Conservation (phyloP, 73 alveolate species). For the Paramecium biaurelia region DNA sequence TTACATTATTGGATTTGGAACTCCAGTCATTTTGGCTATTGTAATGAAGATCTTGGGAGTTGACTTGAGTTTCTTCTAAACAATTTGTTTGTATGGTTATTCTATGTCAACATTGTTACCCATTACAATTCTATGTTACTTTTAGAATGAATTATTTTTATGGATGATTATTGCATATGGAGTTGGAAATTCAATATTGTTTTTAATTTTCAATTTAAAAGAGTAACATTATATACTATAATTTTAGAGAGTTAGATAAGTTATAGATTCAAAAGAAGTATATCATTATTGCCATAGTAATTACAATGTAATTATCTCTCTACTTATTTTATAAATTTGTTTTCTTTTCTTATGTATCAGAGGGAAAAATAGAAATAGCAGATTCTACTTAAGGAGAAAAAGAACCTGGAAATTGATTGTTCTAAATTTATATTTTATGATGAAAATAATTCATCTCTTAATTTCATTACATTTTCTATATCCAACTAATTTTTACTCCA, state of each 20-base stretch:
- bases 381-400: background rate
- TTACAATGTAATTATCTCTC: background rate
- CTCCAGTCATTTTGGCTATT: background rate
- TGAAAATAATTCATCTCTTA: background rate
- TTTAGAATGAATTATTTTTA: background rate
- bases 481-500: background rate
- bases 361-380: background rate
- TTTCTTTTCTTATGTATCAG: slow-evolving; percentile 22
- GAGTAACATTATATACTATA: background rate
- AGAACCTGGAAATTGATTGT: background rate
- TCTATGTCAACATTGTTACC: slow-evolving; percentile 29
- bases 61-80: background rate
- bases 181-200: slow-evolving; percentile 30
- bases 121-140: background rate
- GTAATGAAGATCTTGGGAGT: slow-evolving; percentile 1
- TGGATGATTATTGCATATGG: slow-evolving; percentile 16
- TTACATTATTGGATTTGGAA: background rate
- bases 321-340: slow-evolving; percentile 2
- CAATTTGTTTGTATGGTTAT: slow-evolving; percentile 8
- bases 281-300: background rate
- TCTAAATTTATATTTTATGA: background rate
- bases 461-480: background rate
- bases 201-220: slow-evolving; percentile 9
- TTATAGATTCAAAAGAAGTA: background rate
- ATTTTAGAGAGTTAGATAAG: background rate